phyloP scores from a whole-genome alignment of 2,329 filamentous ascomycete genomes.

The Diplodia sapinea region DNA sequence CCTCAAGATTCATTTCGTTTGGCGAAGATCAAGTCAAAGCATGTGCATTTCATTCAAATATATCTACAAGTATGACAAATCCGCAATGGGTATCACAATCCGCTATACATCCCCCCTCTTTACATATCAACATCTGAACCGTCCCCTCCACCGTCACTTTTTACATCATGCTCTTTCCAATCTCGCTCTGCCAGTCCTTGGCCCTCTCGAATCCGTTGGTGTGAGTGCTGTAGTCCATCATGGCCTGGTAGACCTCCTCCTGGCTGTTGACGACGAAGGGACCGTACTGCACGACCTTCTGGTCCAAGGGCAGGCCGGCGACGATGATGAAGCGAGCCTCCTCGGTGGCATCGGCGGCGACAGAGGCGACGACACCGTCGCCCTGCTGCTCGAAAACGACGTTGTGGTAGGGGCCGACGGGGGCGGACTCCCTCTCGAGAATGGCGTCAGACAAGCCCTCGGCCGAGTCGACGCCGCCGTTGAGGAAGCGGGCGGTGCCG shows the following conservation, averaged over 20 bases:
- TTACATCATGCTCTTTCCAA: slow-evolving; percentile 73
- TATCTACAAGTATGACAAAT: not conserved
- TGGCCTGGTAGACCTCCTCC: slow-evolving; percentile 84
- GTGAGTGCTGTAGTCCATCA: slow-evolving; percentile 53
- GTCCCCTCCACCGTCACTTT: not conserved
- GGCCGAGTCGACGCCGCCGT: slow-evolving; percentile 41
- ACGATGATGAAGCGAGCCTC: slow-evolving; percentile 70
- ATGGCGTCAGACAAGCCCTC: slow-evolving; percentile 32
- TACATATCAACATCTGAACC: not conserved
- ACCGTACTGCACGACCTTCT: slow-evolving; percentile 50
- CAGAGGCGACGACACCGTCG: slow-evolving; percentile 74
- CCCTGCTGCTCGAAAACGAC: slow-evolving; percentile 84
- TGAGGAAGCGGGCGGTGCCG: slow-evolving; percentile 70
- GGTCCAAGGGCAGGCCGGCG: slow-evolving; percentile 74
- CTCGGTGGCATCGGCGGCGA: slow-evolving; percentile 68
- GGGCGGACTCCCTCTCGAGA: slow-evolving; percentile 33
- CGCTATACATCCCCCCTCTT: not conserved
- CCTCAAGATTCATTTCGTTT: no score
- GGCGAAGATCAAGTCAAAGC: not conserved
- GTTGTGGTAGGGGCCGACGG: slow-evolving; percentile 77
- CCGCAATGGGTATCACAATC: slow-evolving; percentile 7
- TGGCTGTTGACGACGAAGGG: slow-evolving; percentile 66
- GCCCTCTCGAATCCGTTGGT: slow-evolving; percentile 45
- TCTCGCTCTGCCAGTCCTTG: slow-evolving; percentile 76
- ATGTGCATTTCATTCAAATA: not conserved